phyloP scores from a whole-genome alignment of 176 grass and related monocot genomes.

The Melocanna baccifera region DNA sequence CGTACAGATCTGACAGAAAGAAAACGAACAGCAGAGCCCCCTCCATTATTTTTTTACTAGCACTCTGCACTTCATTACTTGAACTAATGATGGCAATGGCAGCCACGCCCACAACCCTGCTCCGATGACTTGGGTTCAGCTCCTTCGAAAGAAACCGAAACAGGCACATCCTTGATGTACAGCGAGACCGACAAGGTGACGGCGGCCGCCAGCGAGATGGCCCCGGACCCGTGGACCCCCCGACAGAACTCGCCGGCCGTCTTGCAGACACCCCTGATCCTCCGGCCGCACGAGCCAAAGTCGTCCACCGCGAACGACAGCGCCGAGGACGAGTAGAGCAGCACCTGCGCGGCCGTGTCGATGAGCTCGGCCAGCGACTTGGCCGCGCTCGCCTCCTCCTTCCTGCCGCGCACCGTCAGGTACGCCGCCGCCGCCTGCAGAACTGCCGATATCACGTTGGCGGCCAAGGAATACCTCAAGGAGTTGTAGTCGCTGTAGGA shows the following conservation, averaged over 20 bases:
- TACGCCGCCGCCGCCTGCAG: constrained; percentile 17
- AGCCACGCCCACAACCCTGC: not conserved
- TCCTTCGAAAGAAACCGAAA: not conserved
- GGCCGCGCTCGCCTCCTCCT: not conserved
- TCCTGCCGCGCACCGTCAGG: not conserved
- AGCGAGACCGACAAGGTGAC: not conserved
- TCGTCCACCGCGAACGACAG: constrained; percentile 15
- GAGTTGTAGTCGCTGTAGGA: constrained; percentile 29
- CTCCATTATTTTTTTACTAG: too few species aligned
- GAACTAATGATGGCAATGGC: constrained; percentile 16
- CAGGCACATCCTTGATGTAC: constrained; percentile 13
- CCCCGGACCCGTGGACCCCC: not conserved
- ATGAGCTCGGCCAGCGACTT: constrained; percentile 11
- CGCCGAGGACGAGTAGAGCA: constrained; percentile 29
- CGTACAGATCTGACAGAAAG: too few species aligned
- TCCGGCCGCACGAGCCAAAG: constrained; percentile 26
- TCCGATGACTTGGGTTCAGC: not conserved
- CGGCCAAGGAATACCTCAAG: not conserved
- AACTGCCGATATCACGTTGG: constrained; percentile 3
- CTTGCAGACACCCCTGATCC: constrained; percentile 1
- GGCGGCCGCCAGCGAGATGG: not conserved
- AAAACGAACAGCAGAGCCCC: too few species aligned
- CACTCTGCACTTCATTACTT: too few species aligned
- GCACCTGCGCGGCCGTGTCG: not conserved
- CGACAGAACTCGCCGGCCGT: not conserved